Conservation (phyloP, 2,329 filamentous ascomycete genomes). For the Pyrenophora tritici-repentis region DNA sequence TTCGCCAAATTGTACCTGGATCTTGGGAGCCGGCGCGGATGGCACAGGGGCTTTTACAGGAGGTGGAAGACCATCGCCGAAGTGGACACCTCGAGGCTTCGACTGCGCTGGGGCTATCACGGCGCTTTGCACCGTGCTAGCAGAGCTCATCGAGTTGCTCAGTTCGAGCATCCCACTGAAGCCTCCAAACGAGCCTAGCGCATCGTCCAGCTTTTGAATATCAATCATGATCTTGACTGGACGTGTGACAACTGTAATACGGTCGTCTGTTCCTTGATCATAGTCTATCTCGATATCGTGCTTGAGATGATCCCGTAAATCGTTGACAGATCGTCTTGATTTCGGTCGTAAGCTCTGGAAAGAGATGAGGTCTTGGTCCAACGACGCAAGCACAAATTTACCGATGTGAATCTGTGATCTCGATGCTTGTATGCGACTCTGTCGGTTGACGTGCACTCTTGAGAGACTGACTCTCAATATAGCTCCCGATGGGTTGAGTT, state of each 20-base stretch:
- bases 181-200: conserved; percentile 86
- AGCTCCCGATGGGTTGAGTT: conserved; percentile 33
- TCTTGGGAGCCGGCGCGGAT: conserved; percentile 57
- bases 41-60: conserved; percentile 18
- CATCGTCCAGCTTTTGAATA: conserved; percentile 80
- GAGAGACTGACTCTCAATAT: conserved; percentile 35
- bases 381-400: conserved; percentile 55
- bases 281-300: conserved; percentile 43
- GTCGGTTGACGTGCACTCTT: conserved; percentile 30
- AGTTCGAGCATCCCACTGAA: conserved; percentile 89
- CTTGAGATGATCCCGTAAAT: conserved; percentile 29
- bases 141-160: conserved; percentile 80
- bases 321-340: conserved; percentile 31
- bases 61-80: conserved; percentile 55
- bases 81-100: conserved; percentile 59
- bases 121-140: conserved; percentile 57
- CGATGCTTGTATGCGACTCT: conserved; percentile 16
- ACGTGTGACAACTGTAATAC: conserved; percentile 71
- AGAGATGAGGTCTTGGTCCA: conserved; percentile 56
- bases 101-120: conserved; percentile 35
- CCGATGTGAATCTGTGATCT: conserved; percentile 41
- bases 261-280: conserved; percentile 36
- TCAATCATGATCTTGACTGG: conserved; percentile 79
- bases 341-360: conserved; percentile 49
- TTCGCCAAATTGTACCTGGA: conserved; percentile 77